These are phyloP conservation scores for Rutstroemia sp. DNA, from an alignment of 2,329 filamentous ascomycete species.

Conservation along the genomic window DNA sequence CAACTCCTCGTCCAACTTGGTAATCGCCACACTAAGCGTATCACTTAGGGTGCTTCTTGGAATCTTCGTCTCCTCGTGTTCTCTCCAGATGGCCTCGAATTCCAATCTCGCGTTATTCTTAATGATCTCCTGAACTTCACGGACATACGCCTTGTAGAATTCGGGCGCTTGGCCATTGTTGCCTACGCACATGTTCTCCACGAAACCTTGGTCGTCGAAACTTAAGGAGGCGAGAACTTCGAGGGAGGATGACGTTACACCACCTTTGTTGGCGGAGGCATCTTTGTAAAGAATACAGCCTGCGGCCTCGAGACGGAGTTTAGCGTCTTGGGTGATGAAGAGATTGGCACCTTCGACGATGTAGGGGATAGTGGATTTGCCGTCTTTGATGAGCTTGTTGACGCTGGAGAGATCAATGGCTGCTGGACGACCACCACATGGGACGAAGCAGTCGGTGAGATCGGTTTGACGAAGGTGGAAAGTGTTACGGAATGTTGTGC, in stretches of 20 bases:
- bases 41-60: conserved; percentile 85
- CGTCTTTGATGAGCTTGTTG: conserved; percentile 79
- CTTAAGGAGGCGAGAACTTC: conserved; percentile 92
- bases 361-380: conserved; percentile 82
- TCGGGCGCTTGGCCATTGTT: conserved; percentile 66
- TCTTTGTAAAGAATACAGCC: conserved; percentile 96
- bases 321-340: conserved; percentile 98
- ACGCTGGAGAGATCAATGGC: conserved; percentile 90
- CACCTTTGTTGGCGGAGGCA: conserved; percentile 96
- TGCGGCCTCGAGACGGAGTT: conserved; percentile 89
- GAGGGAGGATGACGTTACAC: conserved; percentile 92
- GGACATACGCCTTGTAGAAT: conserved; percentile 93
- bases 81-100: conserved; percentile 97
- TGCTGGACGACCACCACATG: conserved; percentile 92
- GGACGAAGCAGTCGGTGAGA: conserved; percentile 82
- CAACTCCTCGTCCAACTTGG: conserved; percentile 91
- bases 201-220: conserved; percentile 85
- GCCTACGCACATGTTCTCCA: conserved; percentile 89
- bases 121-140: conserved; percentile 84
- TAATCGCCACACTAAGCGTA: conserved; percentile 84
- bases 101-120: conserved; percentile 86
- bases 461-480: conserved; percentile 81
- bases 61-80: conserved; percentile 74
- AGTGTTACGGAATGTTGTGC: conserved; percentile 93
- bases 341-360: conserved; percentile 97